These are phyloP conservation scores for Spinacia oleracea DNA, from an alignment of 179 eudicot genomes.

Conservation along the genomic window DNA sequence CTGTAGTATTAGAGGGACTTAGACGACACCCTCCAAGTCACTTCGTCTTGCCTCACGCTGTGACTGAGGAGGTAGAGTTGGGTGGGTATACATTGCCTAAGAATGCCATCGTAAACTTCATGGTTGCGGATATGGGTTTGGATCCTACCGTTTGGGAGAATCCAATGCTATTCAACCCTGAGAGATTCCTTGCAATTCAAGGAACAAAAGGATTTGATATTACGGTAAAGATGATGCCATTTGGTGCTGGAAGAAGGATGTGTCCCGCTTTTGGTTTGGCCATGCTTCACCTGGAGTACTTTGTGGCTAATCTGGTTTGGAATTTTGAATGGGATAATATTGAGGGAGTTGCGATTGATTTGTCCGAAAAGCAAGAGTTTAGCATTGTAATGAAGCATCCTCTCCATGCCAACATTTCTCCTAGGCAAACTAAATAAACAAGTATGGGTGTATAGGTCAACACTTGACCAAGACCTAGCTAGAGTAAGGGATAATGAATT, in stretches of 20 bases:
- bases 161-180: conserved; percentile 19
- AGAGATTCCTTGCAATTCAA: conserved; percentile 9
- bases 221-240: conserved; percentile 30
- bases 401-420: conserved; percentile 20
- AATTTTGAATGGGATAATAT: conserved; percentile 21
- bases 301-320: conserved; percentile 29
- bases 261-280: conserved; percentile 23
- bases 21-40: conserved; percentile 28
- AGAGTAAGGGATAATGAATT: too few species aligned
- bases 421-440: background rate
- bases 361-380: conserved; percentile 27
- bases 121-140: conserved; percentile 16
- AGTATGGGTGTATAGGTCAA: too few species aligned
- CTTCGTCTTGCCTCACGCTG: conserved; percentile 23
- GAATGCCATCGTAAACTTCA: conserved; percentile 16
- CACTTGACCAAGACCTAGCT: too few species aligned
- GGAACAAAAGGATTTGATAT: conserved; percentile 18
- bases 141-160: conserved; percentile 23
- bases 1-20: conserved; percentile 23
- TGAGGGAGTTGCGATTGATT: conserved; percentile 18
- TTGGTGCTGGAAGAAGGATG: conserved; percentile 28
- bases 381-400: conserved; percentile 29
- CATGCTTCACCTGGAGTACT: conserved; percentile 23
- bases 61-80: conserved; percentile 21
- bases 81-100: conserved; percentile 25